These are phyloP conservation scores for Avena sativa DNA, from an alignment of 176 grass and related monocot genomes.

Conservation along the genomic window DNA sequence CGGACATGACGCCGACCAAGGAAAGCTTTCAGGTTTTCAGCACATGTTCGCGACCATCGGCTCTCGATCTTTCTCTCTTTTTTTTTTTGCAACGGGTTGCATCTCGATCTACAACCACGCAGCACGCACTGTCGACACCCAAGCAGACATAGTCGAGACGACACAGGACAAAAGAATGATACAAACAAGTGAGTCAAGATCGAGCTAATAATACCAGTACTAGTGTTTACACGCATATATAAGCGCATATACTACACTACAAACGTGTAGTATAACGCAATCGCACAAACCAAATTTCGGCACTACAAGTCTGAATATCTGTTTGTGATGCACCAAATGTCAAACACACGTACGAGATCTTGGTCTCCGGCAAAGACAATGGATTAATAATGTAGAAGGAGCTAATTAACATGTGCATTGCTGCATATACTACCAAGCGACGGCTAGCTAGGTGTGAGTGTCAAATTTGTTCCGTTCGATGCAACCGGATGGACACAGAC, in stretches of 20 bases:
- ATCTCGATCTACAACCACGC: no score
- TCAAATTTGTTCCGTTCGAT: not conserved
- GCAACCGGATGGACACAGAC: not conserved
- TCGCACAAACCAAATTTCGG: no score
- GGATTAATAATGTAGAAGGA: not conserved
- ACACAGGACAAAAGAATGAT: no score
- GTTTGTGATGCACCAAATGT: not conserved
- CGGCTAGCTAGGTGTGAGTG: not conserved
- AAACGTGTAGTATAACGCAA: no score
- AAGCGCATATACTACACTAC: no score
- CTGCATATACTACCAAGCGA: not conserved
- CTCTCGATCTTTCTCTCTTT: no score
- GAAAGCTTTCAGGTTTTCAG: constrained; percentile 5
- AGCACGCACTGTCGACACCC: no score
- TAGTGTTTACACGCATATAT: no score
- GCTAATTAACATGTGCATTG: not conserved
- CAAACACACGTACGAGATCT: not conserved
- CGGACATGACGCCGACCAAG: constrained; percentile 38
- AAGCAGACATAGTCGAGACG: no score
- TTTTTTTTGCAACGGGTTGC: no score
- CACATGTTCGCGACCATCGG: not conserved
- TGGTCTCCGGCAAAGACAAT: not conserved
- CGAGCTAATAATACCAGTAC: no score
- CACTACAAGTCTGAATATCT: not conserved
- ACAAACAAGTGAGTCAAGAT: no score